Percentiles rank a stretch among this genome's conserved stretches.
phyloP scores from a whole-genome alignment of 2,329 filamentous ascomycete species.

The Dactylellina parvicollis region DNA sequence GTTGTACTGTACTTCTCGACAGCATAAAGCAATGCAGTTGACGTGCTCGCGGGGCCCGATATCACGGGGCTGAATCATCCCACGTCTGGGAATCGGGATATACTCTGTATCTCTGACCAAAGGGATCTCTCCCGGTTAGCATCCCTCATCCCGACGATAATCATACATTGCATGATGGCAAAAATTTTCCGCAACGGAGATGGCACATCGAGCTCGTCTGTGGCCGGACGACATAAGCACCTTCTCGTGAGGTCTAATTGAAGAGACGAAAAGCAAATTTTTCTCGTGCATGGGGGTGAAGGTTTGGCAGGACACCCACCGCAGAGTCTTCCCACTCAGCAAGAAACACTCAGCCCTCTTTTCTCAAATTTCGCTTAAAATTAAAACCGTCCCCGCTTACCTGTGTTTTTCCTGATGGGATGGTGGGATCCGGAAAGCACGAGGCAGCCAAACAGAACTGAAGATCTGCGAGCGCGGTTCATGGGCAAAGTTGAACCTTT shows the following conservation, averaged over 20 bases:
- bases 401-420: constrained; percentile 52
- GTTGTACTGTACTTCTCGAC: constrained; percentile 17
- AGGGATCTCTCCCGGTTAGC: constrained; percentile 26
- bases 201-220: constrained; percentile 21
- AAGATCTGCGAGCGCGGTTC: constrained; percentile 25
- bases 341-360: constrained; percentile 54
- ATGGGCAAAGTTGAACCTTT: constrained; percentile 28
- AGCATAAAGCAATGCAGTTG: constrained; percentile 37
- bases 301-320: constrained; percentile 30
- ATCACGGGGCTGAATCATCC: constrained; percentile 55
- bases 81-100: constrained; percentile 42
- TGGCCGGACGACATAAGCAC: constrained; percentile 23
- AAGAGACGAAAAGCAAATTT: constrained; percentile 33
- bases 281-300: constrained; percentile 22
- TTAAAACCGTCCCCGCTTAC: constrained; percentile 48
- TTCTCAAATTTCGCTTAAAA: constrained; percentile 54
- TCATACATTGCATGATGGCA: constrained; percentile 41
- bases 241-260: constrained; percentile 14
- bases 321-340: constrained; percentile 36
- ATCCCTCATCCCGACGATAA: constrained; percentile 39
- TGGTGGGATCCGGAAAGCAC: constrained; percentile 53
- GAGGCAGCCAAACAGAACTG: constrained; percentile 42
- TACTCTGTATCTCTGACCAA: constrained; percentile 47
- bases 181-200: constrained; percentile 48
- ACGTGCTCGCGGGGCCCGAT: constrained; percentile 30